Evolutionary conservation across 1,284 basidiomycete genomes (phyloP).

Genomic region (Ustilago tritici): DNA sequence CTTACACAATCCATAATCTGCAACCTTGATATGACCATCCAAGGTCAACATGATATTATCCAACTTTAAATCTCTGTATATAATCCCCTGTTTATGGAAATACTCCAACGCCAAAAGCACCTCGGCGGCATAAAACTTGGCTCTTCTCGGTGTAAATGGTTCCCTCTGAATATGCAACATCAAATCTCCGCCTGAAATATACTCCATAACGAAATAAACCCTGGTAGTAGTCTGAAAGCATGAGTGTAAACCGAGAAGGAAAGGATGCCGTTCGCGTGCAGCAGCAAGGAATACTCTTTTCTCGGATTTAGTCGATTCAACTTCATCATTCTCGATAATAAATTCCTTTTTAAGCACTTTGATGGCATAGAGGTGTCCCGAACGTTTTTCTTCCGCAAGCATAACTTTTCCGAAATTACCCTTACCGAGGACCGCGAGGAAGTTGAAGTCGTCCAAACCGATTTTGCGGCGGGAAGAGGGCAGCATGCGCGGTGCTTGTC

Average conservation of each 20-base stretch:
- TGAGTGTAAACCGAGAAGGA: constrained; percentile 94
- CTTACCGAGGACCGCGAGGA: constrained; percentile 96
- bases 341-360: constrained; percentile 99
- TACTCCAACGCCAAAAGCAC: constrained; percentile 96
- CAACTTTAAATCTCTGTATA: constrained; percentile 87
- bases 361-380: constrained; percentile 92
- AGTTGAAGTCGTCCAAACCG: constrained; percentile 98
- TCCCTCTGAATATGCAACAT: constrained; percentile 86
- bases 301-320: constrained; percentile 98
- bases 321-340: constrained; percentile 99
- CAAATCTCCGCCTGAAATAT: constrained; percentile 80
- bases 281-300: constrained; percentile 98
- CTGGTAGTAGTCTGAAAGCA: constrained; percentile 99
- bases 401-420: constrained; percentile 99
- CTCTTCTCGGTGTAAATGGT: constrained; percentile 83
- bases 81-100: constrained; percentile 97
- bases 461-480: constrained; percentile 80
- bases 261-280: constrained; percentile 95
- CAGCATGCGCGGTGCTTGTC: constrained; percentile 41
- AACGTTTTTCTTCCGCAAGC: constrained; percentile 97
- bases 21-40: constrained; percentile 98
- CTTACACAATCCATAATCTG: constrained; percentile 98
- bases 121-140: constrained; percentile 99
- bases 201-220: constrained; percentile 85
- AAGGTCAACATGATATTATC: constrained; percentile 97